These are phyloP conservation scores for Claviceps humidiphila DNA, from an alignment of 2,329 filamentous ascomycete genomes.

Conservation along the genomic window DNA sequence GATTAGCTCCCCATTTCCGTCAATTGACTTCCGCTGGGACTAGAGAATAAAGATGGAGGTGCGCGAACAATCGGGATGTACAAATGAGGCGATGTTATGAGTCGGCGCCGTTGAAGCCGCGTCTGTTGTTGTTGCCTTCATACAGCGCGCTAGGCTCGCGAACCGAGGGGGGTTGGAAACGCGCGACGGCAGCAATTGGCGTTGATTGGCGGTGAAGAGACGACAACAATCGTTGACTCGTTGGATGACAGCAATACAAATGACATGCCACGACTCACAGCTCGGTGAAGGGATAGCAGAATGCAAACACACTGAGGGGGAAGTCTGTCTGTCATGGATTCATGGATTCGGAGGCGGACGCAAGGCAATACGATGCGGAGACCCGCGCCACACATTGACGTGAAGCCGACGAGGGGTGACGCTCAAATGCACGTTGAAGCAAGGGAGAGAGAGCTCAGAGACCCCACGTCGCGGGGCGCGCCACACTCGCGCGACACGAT, in stretches of 20 bases:
- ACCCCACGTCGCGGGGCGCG: too few relatives aligned
- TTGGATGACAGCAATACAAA: neutral
- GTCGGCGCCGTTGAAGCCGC: neutral
- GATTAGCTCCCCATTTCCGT: too few relatives aligned
- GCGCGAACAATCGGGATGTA: neutral
- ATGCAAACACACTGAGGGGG: neutral
- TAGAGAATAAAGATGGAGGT: neutral
- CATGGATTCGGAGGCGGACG: too few relatives aligned
- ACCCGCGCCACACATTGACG: too few relatives aligned
- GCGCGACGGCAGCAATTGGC: neutral
- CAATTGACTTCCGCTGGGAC: neutral
- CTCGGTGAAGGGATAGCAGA: neutral
- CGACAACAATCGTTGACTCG: neutral
- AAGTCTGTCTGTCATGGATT: too few relatives aligned
- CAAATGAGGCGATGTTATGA: neutral
- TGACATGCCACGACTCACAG: neutral
- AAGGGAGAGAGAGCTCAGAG: too few relatives aligned
- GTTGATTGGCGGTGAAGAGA: neutral
- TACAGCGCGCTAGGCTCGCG: neutral
- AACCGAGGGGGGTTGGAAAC: neutral
- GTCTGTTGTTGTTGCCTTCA: neutral
- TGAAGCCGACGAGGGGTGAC: too few relatives aligned
- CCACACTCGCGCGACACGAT: too few relatives aligned
- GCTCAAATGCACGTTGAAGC: too few relatives aligned
- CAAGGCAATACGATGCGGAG: too few relatives aligned